Conservation (phyloP, 2,329 filamentous ascomycete species). For the Talaromyces sp. region DNA sequence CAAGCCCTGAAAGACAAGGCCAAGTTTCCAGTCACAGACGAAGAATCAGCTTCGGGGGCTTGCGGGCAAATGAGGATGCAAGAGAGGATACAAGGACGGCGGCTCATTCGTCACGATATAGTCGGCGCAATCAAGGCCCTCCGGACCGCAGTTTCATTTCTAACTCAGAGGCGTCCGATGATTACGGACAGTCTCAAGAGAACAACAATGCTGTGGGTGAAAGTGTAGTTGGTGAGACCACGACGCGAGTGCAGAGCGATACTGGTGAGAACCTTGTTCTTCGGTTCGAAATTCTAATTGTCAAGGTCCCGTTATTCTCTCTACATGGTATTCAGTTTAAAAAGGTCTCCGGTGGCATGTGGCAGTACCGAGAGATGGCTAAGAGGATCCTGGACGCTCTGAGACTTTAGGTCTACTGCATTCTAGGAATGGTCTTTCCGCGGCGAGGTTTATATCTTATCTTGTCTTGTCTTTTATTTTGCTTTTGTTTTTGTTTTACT, state of each 20-base stretch:
- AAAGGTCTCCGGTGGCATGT: constrained; percentile 88
- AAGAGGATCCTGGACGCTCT: constrained; percentile 88
- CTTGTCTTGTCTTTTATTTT: neutral
- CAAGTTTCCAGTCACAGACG: constrained; percentile 58
- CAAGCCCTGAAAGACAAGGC: constrained; percentile 51
- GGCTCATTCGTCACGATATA: constrained; percentile 42
- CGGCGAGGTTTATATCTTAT: neutral
- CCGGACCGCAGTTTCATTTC: constrained; percentile 69
- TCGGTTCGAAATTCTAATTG: constrained; percentile 92
- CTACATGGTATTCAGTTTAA: constrained; percentile 98
- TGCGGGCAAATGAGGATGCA: constrained; percentile 62
- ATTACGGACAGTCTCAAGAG: constrained; percentile 54
- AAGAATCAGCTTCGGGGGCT: constrained; percentile 77
- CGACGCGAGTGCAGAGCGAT: constrained; percentile 85
- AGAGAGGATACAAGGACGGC: constrained; percentile 55
- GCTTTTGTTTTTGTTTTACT: neutral
- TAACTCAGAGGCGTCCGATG: constrained; percentile 80
- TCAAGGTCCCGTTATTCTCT: constrained; percentile 90
- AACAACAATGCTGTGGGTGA: constrained; percentile 47
- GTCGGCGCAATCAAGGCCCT: constrained; percentile 42
- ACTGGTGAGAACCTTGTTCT: constrained; percentile 77
- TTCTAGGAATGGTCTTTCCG: neutral
- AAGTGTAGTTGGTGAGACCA: constrained; percentile 74
- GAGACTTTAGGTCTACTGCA: constrained; percentile 53
- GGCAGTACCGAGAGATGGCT: constrained; percentile 98